Conservation (phyloP, 306 rosid genomes). For the Fagus sylvatica region DNA sequence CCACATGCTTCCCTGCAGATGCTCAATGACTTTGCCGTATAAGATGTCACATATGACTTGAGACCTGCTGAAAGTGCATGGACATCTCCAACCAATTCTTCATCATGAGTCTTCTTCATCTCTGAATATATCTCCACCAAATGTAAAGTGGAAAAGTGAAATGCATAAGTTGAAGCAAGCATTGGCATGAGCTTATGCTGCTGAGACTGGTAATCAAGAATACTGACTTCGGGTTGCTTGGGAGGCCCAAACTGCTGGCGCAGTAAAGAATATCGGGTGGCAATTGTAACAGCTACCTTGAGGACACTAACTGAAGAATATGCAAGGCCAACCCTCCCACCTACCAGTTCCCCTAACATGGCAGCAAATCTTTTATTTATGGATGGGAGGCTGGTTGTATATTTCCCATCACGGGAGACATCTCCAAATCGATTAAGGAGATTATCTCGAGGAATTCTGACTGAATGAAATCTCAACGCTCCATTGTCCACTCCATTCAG, state of each 20-base stretch:
- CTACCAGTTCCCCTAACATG: conserved; percentile 91
- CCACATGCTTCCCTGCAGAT: conserved; percentile 98
- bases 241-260: conserved; percentile 99
- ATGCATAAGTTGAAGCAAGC: conserved; percentile 95
- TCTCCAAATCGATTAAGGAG: conserved; percentile 95
- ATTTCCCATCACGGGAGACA: conserved; percentile 91
- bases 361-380: conserved; percentile 90
- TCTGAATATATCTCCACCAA: conserved; percentile 77
- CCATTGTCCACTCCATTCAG: conserved; percentile 97
- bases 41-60: conserved; percentile 84
- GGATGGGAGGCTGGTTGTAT: conserved; percentile 75
- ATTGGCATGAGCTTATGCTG: conserved; percentile 99
- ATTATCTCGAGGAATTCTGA: conserved; percentile 90
- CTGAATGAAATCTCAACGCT: conserved; percentile 80
- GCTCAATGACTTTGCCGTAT: conserved; percentile 90
- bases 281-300: conserved; percentile 77
- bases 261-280: conserved; percentile 79
- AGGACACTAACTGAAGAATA: conserved; percentile 89
- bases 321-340: conserved; percentile 97
- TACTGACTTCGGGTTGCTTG: conserved; percentile 82
- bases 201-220: conserved; percentile 96
- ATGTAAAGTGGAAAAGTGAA: conserved; percentile 67
- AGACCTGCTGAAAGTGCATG: conserved; percentile 93
- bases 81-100: conserved; percentile 76
- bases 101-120: conserved; percentile 84